Base-by-base conservation (phyloP, 75 land plant species). In the Sequoiadendron giganteum region DNA sequence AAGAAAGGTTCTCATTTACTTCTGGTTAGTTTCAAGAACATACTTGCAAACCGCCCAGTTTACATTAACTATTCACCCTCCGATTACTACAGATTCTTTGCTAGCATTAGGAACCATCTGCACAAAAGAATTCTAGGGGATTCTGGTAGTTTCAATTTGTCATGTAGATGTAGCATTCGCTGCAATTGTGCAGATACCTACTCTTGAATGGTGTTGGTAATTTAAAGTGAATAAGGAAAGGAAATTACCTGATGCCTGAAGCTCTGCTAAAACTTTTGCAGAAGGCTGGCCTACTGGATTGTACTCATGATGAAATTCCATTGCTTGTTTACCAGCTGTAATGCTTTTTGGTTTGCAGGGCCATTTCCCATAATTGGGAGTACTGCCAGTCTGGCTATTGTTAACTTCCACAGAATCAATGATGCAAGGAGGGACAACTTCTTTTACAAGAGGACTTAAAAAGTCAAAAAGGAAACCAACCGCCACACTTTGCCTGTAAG, bases 181-280 rank as follows among this genome's bases (percentile, higher is more conserved):
- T 65, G 70, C 70, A 28, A 68, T 68, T 68, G 0, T 21, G 15
- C 30, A 68, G 72, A 21, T 68, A 49, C 52, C 55, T 68, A 6
- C n/a, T 79, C 82, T 18, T 28, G 18, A 36, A 34, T 13, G 38
- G 15, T 79, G 43, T 13, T 79, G 43, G 32, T 40, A 11, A 36
- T 79, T 36, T 38, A 38, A 79, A 38, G 14, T 34, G 82, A 2
- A 72, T 1, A 2, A 72, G 34, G 13, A 72, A 16, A 47, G 78
- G 25, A 85, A 43, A 89, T 89, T 85, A 94, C 97, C 97, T 86
- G 97, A 95, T 89, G 96, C 95, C 91, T 96, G 97, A 11, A 93
- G 47, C 32, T 93, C 89, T 55, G 95, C 94, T 81, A 90, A 93
- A 78, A 86, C 73, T 87, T 96, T 96, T 75, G 30, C 34, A 84